Percentiles rank a stretch among this genome's conserved stretches.
phyloP scores from a whole-genome alignment of 1,139 yeast species.

The Taphrina populina region DNA sequence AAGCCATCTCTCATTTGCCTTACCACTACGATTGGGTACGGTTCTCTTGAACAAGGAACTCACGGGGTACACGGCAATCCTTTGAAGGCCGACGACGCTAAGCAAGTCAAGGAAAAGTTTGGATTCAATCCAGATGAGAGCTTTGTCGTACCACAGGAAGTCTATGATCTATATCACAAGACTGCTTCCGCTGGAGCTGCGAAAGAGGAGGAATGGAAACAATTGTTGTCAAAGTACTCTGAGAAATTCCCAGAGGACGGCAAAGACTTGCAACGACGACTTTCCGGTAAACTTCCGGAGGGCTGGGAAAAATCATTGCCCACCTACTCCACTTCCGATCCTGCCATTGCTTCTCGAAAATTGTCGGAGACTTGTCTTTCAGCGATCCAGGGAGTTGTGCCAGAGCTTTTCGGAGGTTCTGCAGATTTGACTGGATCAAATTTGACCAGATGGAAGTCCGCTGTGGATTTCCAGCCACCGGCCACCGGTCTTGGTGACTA shows the following conservation, averaged over 20 bases:
- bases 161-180: slow-evolving; percentile 64
- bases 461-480: slow-evolving; percentile 93
- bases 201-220: slow-evolving; percentile 73
- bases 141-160: slow-evolving; percentile 81
- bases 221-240: slow-evolving; percentile 60
- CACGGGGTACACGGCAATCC: slow-evolving; percentile 97
- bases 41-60: slow-evolving; percentile 83
- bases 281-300: slow-evolving; percentile 74
- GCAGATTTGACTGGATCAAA: slow-evolving; percentile 98
- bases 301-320: slow-evolving; percentile 83
- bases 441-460: slow-evolving; percentile 83
- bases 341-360: slow-evolving; percentile 91
- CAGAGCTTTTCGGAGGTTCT: slow-evolving; percentile 96
- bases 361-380: slow-evolving; percentile 80
- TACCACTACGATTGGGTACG: slow-evolving; percentile 91
- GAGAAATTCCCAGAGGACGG: slow-evolving; percentile 75
- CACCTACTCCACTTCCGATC: slow-evolving; percentile 70
- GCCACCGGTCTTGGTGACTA: slow-evolving; percentile 77
- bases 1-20: slow-evolving; percentile 91
- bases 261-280: slow-evolving; percentile 79
- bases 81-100: slow-evolving; percentile 88
- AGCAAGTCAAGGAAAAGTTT: slow-evolving; percentile 75
- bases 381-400: slow-evolving; percentile 63
- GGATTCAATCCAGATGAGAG: slow-evolving; percentile 87
- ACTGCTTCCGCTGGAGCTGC: slow-evolving; percentile 62